phyloP scores from a whole-genome alignment of 768 basidiomycete species.

The Auriscalpium vulgare region DNA sequence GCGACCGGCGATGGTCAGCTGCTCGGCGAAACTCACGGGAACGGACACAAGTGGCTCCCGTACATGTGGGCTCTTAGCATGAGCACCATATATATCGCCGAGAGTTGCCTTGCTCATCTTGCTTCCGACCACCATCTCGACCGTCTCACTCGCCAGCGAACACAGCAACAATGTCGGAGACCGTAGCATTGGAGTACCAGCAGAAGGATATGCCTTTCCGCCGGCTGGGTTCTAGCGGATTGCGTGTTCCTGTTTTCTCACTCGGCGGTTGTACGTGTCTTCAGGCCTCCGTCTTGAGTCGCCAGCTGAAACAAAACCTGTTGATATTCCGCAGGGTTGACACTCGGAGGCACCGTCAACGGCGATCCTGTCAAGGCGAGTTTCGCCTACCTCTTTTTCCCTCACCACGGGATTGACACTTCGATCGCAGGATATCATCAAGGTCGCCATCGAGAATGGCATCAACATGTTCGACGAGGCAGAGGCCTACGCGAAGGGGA shows the following conservation, averaged over 20 bases:
- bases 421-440: slow-evolving; percentile 38
- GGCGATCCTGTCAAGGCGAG: slow-evolving; percentile 42
- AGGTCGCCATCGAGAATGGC: slow-evolving; percentile 36
- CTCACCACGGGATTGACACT: not conserved
- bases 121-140: too few species aligned
- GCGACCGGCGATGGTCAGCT: too few species aligned
- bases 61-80: not conserved
- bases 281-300: not conserved
- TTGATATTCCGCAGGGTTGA: slow-evolving; percentile 28
- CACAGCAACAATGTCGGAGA: slow-evolving; percentile 5
- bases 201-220: slow-evolving; percentile 19
- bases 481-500: slow-evolving; percentile 37
- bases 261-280: slow-evolving; percentile 38
- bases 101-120: too few species aligned
- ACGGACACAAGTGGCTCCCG: too few species aligned
- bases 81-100: too few species aligned
- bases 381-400: not conserved
- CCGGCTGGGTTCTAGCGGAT: slow-evolving; percentile 24
- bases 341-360: slow-evolving; percentile 37
- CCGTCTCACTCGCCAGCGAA: too few species aligned
- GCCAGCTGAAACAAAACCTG: not conserved
- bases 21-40: too few species aligned
- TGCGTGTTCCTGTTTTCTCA: slow-evolving; percentile 44
- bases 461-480: slow-evolving; percentile 44
- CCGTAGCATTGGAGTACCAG: slow-evolving; percentile 23